Conservation (phyloP, 768 basidiomycete genomes). For the Dioszegia hungarica region DNA sequence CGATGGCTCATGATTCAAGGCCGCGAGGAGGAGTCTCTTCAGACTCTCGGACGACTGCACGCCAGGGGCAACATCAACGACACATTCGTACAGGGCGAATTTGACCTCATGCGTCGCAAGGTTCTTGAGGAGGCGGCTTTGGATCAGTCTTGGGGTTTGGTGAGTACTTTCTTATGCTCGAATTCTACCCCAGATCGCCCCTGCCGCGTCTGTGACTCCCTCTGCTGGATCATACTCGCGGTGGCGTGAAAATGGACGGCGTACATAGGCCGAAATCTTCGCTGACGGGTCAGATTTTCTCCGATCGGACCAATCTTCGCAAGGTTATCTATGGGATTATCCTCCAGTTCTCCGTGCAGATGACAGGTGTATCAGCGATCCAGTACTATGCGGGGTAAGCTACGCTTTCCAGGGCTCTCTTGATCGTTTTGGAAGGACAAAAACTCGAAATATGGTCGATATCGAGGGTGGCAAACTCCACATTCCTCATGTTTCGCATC, state of each 20-base stretch:
- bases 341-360: constrained; percentile 59
- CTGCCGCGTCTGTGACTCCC: too few relatives aligned
- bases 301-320: constrained; percentile 28
- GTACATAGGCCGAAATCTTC: too few relatives aligned
- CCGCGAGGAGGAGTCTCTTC: constrained; percentile 53
- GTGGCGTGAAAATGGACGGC: too few relatives aligned
- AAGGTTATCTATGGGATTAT: constrained; percentile 45
- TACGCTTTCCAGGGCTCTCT: too few relatives aligned
- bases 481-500: too few relatives aligned
- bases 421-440: too few relatives aligned
- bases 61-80: constrained; percentile 55
- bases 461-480: too few relatives aligned
- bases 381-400: constrained; percentile 54
- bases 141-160: constrained; percentile 51
- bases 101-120: constrained; percentile 13
- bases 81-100: constrained; percentile 54
- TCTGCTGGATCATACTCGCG: too few relatives aligned
- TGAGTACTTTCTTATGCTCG: constrained; percentile 47
- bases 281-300: constrained; percentile 52
- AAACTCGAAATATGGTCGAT: too few relatives aligned
- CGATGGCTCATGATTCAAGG: constrained; percentile 58
- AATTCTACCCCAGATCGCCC: too few relatives aligned
- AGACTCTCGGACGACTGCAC: constrained; percentile 56
- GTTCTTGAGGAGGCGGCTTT: constrained; percentile 39
- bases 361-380: constrained; percentile 60